phyloP scores from a whole-genome alignment of 257 asterid species.

The Cynanchum wilfordii region DNA sequence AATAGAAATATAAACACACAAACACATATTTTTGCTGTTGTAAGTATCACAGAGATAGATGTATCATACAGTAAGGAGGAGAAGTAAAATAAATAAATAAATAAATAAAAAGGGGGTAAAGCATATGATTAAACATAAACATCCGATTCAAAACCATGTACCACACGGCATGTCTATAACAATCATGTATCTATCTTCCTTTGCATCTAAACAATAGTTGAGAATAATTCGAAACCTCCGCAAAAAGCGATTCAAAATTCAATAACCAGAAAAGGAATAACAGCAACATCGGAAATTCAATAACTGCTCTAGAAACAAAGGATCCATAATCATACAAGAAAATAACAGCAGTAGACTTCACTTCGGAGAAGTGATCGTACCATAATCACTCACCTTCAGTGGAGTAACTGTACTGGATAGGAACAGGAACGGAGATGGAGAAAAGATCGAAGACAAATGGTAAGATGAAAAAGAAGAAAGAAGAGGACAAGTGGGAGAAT shows the following conservation, averaged over 20 bases:
- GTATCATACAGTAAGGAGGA: background rate
- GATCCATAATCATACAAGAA: background rate
- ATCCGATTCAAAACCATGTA: no score
- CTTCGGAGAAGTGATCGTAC: background rate
- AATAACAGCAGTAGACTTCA: conserved; percentile 2
- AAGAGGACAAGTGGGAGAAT: conserved; percentile 4
- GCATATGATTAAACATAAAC: background rate
- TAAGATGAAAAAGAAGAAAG: background rate
- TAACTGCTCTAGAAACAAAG: background rate
- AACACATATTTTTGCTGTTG: background rate
- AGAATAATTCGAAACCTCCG: conserved; percentile 20
- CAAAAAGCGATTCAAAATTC: conserved; percentile 13
- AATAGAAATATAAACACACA: background rate
- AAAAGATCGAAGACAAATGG: background rate
- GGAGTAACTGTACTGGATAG: background rate
- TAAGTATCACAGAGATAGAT: background rate
- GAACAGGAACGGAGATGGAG: background rate
- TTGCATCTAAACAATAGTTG: background rate
- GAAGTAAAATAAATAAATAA: no score
- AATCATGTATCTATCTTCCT: background rate
- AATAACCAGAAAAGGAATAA: conserved; percentile 9
- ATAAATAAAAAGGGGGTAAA: background rate
- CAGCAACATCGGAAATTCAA: conserved; percentile 2
- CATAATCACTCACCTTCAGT: background rate
- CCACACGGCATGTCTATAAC: background rate